Evolutionary conservation across 2,329 filamentous ascomycete genomes (phyloP).

Genomic region (Xenosphaeropsis pyriputrescens): DNA sequence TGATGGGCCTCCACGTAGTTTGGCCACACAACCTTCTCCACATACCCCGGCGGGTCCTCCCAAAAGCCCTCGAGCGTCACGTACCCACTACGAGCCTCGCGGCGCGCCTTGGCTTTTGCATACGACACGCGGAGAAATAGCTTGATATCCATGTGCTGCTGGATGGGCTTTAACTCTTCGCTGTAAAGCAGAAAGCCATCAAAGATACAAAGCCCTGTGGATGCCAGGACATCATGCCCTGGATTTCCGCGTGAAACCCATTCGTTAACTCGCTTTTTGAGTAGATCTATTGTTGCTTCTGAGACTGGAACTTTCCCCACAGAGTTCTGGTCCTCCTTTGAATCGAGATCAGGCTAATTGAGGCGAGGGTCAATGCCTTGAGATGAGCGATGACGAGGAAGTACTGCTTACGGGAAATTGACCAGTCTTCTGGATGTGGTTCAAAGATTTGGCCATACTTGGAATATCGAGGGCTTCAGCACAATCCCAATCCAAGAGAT

Average conservation of each 20-base stretch:
- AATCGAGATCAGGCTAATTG: constrained; percentile 30
- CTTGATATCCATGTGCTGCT: constrained; percentile 54
- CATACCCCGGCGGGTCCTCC: constrained; percentile 87
- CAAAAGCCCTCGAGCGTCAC: constrained; percentile 84
- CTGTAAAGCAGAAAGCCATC: constrained; percentile 84
- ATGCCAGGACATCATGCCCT: constrained; percentile 22
- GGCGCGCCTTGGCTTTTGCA: constrained; percentile 43
- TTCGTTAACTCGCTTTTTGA: constrained; percentile 30
- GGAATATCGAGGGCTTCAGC: constrained; percentile 61
- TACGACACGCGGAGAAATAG: constrained; percentile 65
- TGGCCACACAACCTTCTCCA: constrained; percentile 91
- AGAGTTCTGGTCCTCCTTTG: constrained; percentile 49
- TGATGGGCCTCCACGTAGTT: constrained; percentile 74
- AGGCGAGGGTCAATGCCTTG: constrained; percentile 3
- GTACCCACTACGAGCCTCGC: constrained; percentile 60
- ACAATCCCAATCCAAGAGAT: constrained; percentile 84
- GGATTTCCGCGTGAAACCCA: constrained; percentile 30
- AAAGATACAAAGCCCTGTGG: constrained; percentile 47
- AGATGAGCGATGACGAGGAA: constrained; percentile 13
- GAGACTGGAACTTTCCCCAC: constrained; percentile 39
- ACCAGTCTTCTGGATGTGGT: constrained; percentile 56
- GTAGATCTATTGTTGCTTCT: constrained; percentile 26
- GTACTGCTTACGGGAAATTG: constrained; percentile 39
- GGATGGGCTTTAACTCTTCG: constrained; percentile 31
- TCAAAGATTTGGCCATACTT: constrained; percentile 50